These are phyloP conservation scores for Lactarius sanguifluus DNA, from an alignment of 768 basidiomycete species.

Conservation along the genomic window DNA sequence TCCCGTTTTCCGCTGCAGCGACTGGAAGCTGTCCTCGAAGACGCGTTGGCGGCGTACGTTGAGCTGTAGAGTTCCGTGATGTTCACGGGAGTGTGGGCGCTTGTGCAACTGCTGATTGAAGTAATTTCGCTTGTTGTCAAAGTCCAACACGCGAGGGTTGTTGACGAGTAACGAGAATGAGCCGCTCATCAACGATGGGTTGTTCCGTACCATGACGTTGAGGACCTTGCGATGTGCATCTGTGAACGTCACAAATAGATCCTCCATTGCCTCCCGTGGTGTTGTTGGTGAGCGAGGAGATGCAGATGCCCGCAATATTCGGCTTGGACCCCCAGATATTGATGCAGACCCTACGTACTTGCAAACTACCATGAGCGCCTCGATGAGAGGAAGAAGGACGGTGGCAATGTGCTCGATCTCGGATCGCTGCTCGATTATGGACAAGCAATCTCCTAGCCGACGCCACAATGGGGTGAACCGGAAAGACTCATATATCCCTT, in stretches of 20 bases:
- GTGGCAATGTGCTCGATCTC: constrained; percentile 88
- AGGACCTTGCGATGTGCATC: constrained; percentile 91
- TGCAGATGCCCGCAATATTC: constrained; percentile 58
- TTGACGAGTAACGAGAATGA: constrained; percentile 96
- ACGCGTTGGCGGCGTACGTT: constrained; percentile 89
- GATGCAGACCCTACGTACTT: constrained; percentile 83
- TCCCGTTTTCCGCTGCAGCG: constrained; percentile 84
- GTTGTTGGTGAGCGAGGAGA: constrained; percentile 68
- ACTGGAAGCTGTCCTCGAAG: constrained; percentile 96
- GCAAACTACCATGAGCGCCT: constrained; percentile 97
- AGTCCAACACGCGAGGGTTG: constrained; percentile 95
- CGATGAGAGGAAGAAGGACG: constrained; percentile 90
- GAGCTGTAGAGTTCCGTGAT: constrained; percentile 79
- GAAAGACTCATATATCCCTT: constrained; percentile 89
- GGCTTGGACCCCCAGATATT: constrained; percentile 43
- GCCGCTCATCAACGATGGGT: constrained; percentile 96
- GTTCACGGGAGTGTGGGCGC: constrained; percentile 75
- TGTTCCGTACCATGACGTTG: constrained; percentile 97
- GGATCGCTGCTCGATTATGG: constrained; percentile 73
- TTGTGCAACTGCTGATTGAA: constrained; percentile 91
- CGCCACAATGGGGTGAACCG: constrained; percentile 87
- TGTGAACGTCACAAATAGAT: constrained; percentile 90
- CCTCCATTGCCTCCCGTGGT: constrained; percentile 77
- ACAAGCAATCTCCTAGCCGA: constrained; percentile 85
- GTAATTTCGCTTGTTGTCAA: constrained; percentile 99